Base-by-base conservation (phyloP, 768 basidiomycete species). In the Suillus decipiens region DNA sequence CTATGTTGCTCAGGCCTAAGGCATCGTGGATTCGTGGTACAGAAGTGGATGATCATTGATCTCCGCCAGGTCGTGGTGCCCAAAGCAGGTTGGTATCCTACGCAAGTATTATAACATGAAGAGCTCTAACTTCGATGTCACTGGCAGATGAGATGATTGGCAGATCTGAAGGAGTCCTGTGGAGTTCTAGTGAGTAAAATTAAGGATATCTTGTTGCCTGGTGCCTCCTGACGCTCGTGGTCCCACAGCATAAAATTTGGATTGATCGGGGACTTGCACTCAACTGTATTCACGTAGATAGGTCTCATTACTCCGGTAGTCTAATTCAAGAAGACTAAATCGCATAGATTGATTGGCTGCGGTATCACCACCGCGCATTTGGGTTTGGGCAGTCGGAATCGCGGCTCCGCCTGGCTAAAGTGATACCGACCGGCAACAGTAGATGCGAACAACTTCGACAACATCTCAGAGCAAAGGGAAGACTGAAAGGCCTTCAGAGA, bases 31-130 rank as follows among this genome's bases (percentile, higher is more conserved):
- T n/a, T 37, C 55, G 14, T 24, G 14, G 55, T 39, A 22, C 55
- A 39, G 55, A 39, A 56, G 37, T 28, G 56, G 39, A 14, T 39
- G 56, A 57, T 41, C 34, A 37, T 55, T 22, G 5, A 37, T 56
- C 22, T 37, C 36, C 54, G 2, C 22, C 22, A 14, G 12, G 11
- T 47, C 12, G 12, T 39, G 36, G 12, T 22, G 1, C 8, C 34
- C 5, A 31, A 17, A 37, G 14, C n/a, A 55, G 14, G 7, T 37
- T 55, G 22, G 9, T 39, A 39, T 56, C 22, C 55, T 28, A 37
- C 22, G 12, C 19, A 34, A 55, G 36, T 22, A 37, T 24, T 14
- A 37, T 24, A 45, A n/a, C 43, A 45, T 22, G 24, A 14, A 48
- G 5, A 34, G 15, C 24, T 3, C 37, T 6, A 39, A 56, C 33